phyloP scores from a whole-genome alignment of 2,329 filamentous ascomycete genomes.

The Furcasterigmium furcatum region DNA sequence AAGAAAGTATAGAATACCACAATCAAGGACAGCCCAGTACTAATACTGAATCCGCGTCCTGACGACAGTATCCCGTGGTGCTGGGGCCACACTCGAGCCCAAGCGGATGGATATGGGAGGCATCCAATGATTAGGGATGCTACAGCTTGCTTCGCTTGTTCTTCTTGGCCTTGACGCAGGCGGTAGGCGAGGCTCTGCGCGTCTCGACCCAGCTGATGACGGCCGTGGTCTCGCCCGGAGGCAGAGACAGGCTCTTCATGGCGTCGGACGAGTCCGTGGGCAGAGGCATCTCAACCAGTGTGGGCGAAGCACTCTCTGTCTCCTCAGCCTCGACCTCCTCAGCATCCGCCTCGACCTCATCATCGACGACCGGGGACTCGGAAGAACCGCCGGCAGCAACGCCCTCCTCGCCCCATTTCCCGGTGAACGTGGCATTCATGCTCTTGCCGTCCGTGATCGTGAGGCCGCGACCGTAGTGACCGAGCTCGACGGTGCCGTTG shows the following conservation, averaged over 20 bases:
- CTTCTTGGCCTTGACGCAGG: constrained; percentile 2
- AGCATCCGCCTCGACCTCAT: neutral
- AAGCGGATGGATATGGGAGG: too few relatives aligned
- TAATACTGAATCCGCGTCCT: too few relatives aligned
- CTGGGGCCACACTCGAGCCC: too few relatives aligned
- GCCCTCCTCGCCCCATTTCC: constrained; percentile 2
- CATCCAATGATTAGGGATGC: neutral
- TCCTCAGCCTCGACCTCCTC: neutral
- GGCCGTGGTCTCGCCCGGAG: neutral
- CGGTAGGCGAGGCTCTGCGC: neutral
- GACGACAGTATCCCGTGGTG: too few relatives aligned
- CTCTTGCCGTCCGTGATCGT: constrained; percentile 3
- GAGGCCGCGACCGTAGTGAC: neutral
- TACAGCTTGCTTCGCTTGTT: neutral
- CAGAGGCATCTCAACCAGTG: neutral
- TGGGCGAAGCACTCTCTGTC: neutral
- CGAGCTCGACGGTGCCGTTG: constrained; percentile 2
- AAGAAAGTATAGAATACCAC: too few relatives aligned
- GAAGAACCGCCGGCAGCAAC: neutral
- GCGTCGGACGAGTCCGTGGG: neutral
- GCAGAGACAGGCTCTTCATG: neutral
- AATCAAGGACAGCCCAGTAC: too few relatives aligned
- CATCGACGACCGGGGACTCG: neutral
- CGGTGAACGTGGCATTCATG: constrained; percentile 3
- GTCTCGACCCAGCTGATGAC: constrained; percentile 3